A percentile compares a stretch with the other conserved stretches of the same genome.
These are phyloP conservation scores for Alternaria gaisen DNA, from an alignment of 2,329 filamentous ascomycete species.

Conservation along the genomic window DNA sequence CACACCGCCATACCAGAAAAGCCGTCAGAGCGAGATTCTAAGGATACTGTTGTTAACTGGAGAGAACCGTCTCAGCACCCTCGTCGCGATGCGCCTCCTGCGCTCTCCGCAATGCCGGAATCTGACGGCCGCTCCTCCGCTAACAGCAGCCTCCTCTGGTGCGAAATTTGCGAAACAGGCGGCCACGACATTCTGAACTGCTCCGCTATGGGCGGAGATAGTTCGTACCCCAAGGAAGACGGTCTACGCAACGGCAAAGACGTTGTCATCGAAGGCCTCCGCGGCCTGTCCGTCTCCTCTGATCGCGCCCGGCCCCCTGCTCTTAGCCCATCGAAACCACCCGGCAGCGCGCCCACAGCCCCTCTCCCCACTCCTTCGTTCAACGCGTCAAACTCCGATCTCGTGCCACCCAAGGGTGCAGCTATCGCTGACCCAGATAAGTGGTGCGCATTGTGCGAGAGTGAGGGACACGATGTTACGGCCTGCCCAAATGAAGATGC, in stretches of 20 bases:
- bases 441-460: constrained; percentile 97
- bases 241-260: constrained; percentile 39
- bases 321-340: constrained; percentile 42
- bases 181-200: constrained; percentile 96
- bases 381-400: constrained; percentile 36
- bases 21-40: constrained; percentile 71
- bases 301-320: constrained; percentile 40
- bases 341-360: constrained; percentile 47
- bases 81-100: constrained; percentile 52
- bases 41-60: constrained; percentile 69
- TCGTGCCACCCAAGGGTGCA: constrained; percentile 48
- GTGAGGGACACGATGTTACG: constrained; percentile 95
- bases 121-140: constrained; percentile 68
- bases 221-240: constrained; percentile 30
- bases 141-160: constrained; percentile 80
- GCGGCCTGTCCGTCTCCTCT: constrained; percentile 46
- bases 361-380: constrained; percentile 48
- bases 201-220: constrained; percentile 80
- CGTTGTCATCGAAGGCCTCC: constrained; percentile 43
- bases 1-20: constrained; percentile 58
- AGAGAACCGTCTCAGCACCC: constrained; percentile 47
- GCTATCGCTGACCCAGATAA: constrained; percentile 73
- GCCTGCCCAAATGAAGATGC: constrained; percentile 92
- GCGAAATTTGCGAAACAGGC: constrained; percentile 91
- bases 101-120: constrained; percentile 72